Evolutionary conservation across 2,329 filamentous ascomycete species (phyloP), one percentile per base, ranked within the genome.

Genomic region (Cercospora canescens): DNA sequence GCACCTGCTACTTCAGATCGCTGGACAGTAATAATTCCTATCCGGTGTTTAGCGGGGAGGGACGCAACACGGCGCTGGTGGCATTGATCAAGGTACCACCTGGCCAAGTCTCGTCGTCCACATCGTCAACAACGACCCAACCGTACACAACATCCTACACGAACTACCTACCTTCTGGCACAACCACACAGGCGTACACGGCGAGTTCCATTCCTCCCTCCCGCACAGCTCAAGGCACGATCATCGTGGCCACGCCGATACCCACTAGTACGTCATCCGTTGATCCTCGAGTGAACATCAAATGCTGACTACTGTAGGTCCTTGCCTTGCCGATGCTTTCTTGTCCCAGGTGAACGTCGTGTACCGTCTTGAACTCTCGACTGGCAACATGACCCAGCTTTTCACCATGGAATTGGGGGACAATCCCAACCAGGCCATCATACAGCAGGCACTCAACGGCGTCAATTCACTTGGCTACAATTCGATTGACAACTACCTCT

Each of bases 391-490:
- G 21, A 55, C 60, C 5, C 60, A 55, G 16, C 24, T 63, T 12
- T 57, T 30, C 34, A 66, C 60, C 30, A 37, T 55, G 60, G 34
- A 41, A 16, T 24, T 30, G 16, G 56, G 56, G 32, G 6, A 30
- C 28, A 56, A 21, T 9, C 16, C 24, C 16, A 58, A 39, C 6
- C 39, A 16, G 12, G 39, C 5, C 39, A n/a, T 21, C 14, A 58
- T 37, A 21, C 7, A 28, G 0, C n/a, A 12, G 1, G 35, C 59
- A 16, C 3, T 9, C 8, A 58, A 60, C 14, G 62, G 52, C n/a
- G 57, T 64, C 58, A 69, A 69, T 56, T 67, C 64, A 6, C 24
- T 69, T 28, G 67, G 35, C 6, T 67, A 63, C 59, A 69, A 69
- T 30, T 41, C 59, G 2, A 26, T 65, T 7, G 64, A 69, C 54